phyloP scores from a whole-genome alignment of 2,329 filamentous ascomycete genomes.

The Penicillium sp. region DNA sequence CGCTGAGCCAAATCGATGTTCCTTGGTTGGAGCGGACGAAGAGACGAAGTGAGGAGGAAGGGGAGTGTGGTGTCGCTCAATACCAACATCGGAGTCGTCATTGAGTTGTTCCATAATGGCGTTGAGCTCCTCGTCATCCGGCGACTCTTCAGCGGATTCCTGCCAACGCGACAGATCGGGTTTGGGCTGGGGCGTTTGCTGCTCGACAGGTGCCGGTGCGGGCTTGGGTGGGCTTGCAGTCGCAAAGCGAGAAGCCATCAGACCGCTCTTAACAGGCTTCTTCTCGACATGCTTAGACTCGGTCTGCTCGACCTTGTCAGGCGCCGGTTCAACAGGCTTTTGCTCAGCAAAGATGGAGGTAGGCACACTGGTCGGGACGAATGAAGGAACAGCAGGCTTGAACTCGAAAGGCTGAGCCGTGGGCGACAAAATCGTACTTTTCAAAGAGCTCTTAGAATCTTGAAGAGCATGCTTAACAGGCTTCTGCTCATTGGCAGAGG shows the following conservation, averaged over 20 bases:
- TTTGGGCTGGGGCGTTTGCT: conserved; percentile 8
- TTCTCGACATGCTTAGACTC: conserved; percentile 15
- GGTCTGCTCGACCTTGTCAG: neutral
- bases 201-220: conserved; percentile 10
- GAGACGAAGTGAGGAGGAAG: conserved; percentile 26
- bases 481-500: conserved; percentile 3
- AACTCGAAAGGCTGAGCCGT: conserved; percentile 69
- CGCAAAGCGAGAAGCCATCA: conserved; percentile 33
- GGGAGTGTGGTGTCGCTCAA: conserved; percentile 61
- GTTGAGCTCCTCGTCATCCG: conserved; percentile 73
- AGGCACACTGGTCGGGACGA: conserved; percentile 26
- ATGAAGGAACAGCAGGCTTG: conserved; percentile 37
- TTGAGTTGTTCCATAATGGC: conserved; percentile 87
- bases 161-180: conserved; percentile 8
- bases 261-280: conserved; percentile 24
- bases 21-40: conserved; percentile 53
- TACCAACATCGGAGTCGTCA: conserved; percentile 70
- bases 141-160: conserved; percentile 35
- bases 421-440: conserved; percentile 66
- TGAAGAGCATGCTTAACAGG: conserved; percentile 20
- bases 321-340: neutral
- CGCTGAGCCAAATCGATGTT: conserved; percentile 55
- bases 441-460: conserved; percentile 28
- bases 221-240: conserved; percentile 30
- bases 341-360: conserved; percentile 19